A percentile compares a stretch with the other conserved stretches of the same genome.
phyloP scores from a whole-genome alignment of 257 asterid genomes.

The Solanum paucissectum region DNA sequence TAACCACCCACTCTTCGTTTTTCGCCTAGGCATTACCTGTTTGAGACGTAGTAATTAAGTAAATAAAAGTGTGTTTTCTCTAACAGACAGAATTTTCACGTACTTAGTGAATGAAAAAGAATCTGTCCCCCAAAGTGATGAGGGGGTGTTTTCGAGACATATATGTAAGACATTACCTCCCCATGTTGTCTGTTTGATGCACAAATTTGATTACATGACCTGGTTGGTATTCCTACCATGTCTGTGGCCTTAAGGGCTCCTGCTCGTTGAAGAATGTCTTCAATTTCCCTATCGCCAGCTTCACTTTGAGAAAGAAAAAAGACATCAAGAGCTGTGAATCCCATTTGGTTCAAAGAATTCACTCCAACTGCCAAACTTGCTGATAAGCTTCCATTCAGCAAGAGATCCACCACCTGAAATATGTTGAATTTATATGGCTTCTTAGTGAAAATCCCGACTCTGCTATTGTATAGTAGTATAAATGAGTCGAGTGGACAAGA shows the following conservation, averaged over 20 bases:
- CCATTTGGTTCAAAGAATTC: constrained; percentile 25
- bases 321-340: constrained; percentile 35
- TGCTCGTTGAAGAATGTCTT: constrained; percentile 4
- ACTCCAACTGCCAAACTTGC: constrained; percentile 16
- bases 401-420: constrained; percentile 24
- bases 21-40: not conserved
- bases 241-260: constrained; percentile 1
- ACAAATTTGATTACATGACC: not conserved
- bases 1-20: not conserved
- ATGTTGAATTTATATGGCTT: not conserved
- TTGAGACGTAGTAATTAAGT: not conserved
- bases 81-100: not conserved
- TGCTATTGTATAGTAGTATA: not conserved
- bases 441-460: not conserved
- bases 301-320: not conserved
- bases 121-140: not conserved
- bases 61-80: not conserved
- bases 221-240: not conserved
- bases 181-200: not conserved
- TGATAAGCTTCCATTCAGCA: constrained; percentile 16
- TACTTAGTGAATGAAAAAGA: not conserved
- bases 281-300: constrained; percentile 12
- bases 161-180: not conserved
- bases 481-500: not conserved
- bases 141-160: not conserved